Conservation (phyloP, 345 rosid genomes). For the Hibiscus trionum region DNA sequence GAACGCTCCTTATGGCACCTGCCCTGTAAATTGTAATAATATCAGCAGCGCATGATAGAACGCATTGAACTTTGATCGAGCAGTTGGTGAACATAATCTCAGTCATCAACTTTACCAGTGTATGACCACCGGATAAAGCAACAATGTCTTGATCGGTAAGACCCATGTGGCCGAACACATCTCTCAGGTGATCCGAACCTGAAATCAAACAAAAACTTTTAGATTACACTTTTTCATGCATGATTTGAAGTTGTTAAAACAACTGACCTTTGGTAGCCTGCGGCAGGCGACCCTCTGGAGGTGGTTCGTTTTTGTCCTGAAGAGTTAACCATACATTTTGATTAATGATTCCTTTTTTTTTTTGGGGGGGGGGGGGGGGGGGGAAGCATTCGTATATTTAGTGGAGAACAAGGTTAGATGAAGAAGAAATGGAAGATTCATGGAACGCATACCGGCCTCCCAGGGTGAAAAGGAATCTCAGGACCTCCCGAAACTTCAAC, state of each 20-base stretch:
- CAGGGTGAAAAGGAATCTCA: slow-evolving; percentile 82
- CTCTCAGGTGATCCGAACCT: slow-evolving; percentile 80
- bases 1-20: slow-evolving; percentile 94
- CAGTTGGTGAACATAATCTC: neutral
- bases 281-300: slow-evolving; percentile 93
- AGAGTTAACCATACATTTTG: neutral
- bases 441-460: slow-evolving; percentile 44
- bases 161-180: slow-evolving; percentile 84
- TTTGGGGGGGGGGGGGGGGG: no score
- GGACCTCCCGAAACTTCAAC: slow-evolving; percentile 87
- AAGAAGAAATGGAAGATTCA: neutral
- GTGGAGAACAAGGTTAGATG: no score
- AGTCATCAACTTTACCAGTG: slow-evolving; percentile 39
- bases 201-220: slow-evolving; percentile 4
- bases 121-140: slow-evolving; percentile 83
- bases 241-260: neutral
- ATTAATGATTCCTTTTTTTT: no score
- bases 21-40: slow-evolving; percentile 34
- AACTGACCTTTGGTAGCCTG: slow-evolving; percentile 60
- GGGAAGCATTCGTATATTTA: neutral
- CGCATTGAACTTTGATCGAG: no score
- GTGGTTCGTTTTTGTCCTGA: slow-evolving; percentile 78
- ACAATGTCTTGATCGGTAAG: slow-evolving; percentile 77
- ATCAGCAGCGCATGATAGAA: no score
- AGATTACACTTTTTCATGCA: neutral